Evolutionary conservation across 306 rosid species (phyloP).

Genomic region (Lathyrus tuberosus): DNA sequence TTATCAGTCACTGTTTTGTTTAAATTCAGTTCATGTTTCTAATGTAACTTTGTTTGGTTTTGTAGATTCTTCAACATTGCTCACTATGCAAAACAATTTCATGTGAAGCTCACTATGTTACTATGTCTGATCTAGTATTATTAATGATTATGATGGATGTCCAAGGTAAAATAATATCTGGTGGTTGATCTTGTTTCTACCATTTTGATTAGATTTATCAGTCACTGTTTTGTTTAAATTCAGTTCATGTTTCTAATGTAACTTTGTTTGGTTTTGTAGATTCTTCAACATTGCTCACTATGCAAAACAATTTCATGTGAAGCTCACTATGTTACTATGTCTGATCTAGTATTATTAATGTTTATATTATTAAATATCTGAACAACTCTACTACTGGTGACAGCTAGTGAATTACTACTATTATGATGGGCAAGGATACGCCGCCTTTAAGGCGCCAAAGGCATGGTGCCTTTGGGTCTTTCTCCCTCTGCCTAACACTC

Average conservation of each 20-base stretch:
- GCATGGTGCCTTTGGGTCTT: too few relatives aligned
- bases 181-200: background rate
- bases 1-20: background rate
- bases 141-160: too few relatives aligned
- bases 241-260: constrained; percentile 13
- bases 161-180: background rate
- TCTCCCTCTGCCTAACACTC: too few relatives aligned
- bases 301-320: background rate
- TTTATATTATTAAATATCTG: too few relatives aligned
- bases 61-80: constrained; percentile 68
- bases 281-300: constrained; percentile 52
- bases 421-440: too few relatives aligned
- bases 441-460: too few relatives aligned
- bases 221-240: background rate
- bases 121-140: background rate
- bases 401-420: too few relatives aligned
- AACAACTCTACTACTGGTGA: too few relatives aligned
- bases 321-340: too few relatives aligned
- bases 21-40: constrained; percentile 8
- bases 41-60: constrained; percentile 30
- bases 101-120: too few relatives aligned
- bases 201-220: background rate
- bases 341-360: too few relatives aligned
- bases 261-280: constrained; percentile 57
- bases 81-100: background rate